These are phyloP conservation scores for Hippophae gyantsensis DNA, from an alignment of 306 rosid species.

Conservation along the genomic window DNA sequence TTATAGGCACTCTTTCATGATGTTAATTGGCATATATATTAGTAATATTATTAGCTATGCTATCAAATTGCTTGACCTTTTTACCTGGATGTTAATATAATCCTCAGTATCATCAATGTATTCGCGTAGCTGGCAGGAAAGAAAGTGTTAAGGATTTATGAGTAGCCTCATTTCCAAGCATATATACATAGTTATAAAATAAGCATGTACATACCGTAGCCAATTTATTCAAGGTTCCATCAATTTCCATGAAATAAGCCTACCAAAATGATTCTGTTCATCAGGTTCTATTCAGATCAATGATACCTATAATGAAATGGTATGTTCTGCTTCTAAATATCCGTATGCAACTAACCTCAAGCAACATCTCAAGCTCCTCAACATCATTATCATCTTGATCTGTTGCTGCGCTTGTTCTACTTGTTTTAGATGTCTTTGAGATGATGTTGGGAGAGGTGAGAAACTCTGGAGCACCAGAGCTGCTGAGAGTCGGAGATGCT, in stretches of 20 bases:
- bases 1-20: too few relatives aligned
- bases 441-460: slow-evolving; percentile 43
- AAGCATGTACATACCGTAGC: slow-evolving; percentile 41
- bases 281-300: too few relatives aligned
- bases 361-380: slow-evolving; percentile 82
- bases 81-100: slow-evolving; percentile 80
- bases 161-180: not conserved
- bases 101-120: slow-evolving; percentile 84
- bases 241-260: slow-evolving; percentile 78
- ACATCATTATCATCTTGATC: slow-evolving; percentile 46
- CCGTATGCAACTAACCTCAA: slow-evolving; percentile 35
- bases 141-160: not conserved
- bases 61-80: not conserved
- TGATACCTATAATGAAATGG: too few relatives aligned
- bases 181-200: not conserved
- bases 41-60: not conserved
- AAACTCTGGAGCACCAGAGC: slow-evolving; percentile 34
- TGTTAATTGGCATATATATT: too few relatives aligned
- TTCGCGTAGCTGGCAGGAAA: slow-evolving; percentile 47
- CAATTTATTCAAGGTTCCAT: slow-evolving; percentile 62
- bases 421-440: slow-evolving; percentile 46
- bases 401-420: slow-evolving; percentile 43
- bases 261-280: slow-evolving; percentile 18
- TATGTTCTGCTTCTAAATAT: too few relatives aligned
- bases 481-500: slow-evolving; percentile 38